A percentile compares a stretch with the other conserved stretches of the same genome.
Evolutionary conservation across 805 yeast species (phyloP).

Genomic region (Hanseniaspora thailandica): DNA sequence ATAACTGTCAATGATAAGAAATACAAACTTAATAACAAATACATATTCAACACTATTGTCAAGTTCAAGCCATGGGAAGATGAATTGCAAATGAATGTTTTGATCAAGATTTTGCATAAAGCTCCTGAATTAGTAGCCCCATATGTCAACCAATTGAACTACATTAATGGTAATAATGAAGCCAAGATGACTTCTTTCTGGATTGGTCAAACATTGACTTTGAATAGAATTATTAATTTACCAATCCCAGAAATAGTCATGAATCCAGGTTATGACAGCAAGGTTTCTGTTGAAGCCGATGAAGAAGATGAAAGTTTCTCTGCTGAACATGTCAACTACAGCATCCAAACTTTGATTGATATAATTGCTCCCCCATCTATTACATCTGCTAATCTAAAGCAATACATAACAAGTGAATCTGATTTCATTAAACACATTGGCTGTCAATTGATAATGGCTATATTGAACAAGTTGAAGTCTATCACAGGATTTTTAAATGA

Average conservation of each 20-base stretch:
- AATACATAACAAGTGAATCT: slow-evolving; percentile 42
- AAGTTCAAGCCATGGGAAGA: slow-evolving; percentile 75
- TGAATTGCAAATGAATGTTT: slow-evolving; percentile 46
- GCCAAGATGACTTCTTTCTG: slow-evolving; percentile 74
- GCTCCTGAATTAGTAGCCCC: slow-evolving; percentile 67
- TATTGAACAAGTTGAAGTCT: slow-evolving; percentile 41
- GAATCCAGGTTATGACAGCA: slow-evolving; percentile 22
- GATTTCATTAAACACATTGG: slow-evolving; percentile 51
- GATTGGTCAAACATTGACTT: slow-evolving; percentile 58
- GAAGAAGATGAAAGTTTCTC: not conserved
- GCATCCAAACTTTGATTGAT: slow-evolving; percentile 34
- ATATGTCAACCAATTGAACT: slow-evolving; percentile 46
- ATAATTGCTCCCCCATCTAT: slow-evolving; percentile 54
- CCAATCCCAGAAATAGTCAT: slow-evolving; percentile 39
- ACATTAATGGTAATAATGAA: slow-evolving; percentile 56
- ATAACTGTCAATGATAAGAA: slow-evolving; percentile 38
- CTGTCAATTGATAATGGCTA: slow-evolving; percentile 45
- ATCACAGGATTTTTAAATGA: not conserved
- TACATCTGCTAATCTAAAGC: slow-evolving; percentile 44
- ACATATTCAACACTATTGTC: slow-evolving; percentile 50
- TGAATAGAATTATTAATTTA: slow-evolving; percentile 47
- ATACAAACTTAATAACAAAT: slow-evolving; percentile 56
- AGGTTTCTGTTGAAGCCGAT: slow-evolving; percentile 27
- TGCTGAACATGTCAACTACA: not conserved
- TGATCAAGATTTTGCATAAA: slow-evolving; percentile 37